These are phyloP conservation scores for Ophiostoma quercus DNA, from an alignment of 2,329 filamentous ascomycete genomes.

Conservation along the genomic window DNA sequence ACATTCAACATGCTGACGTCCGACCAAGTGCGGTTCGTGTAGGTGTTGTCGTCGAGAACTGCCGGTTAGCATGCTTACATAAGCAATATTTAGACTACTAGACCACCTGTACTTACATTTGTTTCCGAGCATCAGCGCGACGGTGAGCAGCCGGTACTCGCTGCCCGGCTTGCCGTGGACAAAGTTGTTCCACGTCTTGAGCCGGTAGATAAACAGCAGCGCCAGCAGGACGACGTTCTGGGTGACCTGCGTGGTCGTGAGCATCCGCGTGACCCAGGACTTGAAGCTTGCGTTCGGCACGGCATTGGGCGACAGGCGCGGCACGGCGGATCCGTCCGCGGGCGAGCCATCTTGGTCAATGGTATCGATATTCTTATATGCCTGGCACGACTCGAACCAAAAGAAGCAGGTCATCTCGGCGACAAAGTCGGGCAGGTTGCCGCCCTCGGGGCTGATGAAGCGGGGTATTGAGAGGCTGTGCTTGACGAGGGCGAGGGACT, in stretches of 20 bases:
- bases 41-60: slow-evolving; percentile 97
- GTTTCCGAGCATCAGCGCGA: slow-evolving; percentile 95
- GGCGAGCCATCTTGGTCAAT: slow-evolving; percentile 35
- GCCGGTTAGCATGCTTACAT: slow-evolving; percentile 1
- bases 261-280: slow-evolving; percentile 88
- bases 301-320: slow-evolving; percentile 63
- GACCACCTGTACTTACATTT: slow-evolving; percentile 61
- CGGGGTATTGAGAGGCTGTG: slow-evolving; percentile 66
- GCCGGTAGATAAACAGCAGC: slow-evolving; percentile 82
- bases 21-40: slow-evolving; percentile 99
- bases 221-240: slow-evolving; percentile 91
- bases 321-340: slow-evolving; percentile 32
- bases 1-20: slow-evolving; percentile 94
- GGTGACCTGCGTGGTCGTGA: slow-evolving; percentile 92
- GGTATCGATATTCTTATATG: slow-evolving; percentile 68
- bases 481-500: slow-evolving; percentile 44
- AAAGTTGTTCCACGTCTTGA: slow-evolving; percentile 83
- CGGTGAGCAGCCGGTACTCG: slow-evolving; percentile 86
- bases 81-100: background rate
- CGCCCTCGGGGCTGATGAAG: slow-evolving; percentile 69
- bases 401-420: slow-evolving; percentile 93
- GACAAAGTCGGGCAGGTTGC: slow-evolving; percentile 75
- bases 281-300: slow-evolving; percentile 73
- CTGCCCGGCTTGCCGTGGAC: slow-evolving; percentile 91
- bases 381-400: slow-evolving; percentile 90